Evolutionary conservation across 495 filamentous ascomycete genomes (phyloP), one percentile per base, ranked within the genome.

Genomic region (Aspergillus biplanus): DNA sequence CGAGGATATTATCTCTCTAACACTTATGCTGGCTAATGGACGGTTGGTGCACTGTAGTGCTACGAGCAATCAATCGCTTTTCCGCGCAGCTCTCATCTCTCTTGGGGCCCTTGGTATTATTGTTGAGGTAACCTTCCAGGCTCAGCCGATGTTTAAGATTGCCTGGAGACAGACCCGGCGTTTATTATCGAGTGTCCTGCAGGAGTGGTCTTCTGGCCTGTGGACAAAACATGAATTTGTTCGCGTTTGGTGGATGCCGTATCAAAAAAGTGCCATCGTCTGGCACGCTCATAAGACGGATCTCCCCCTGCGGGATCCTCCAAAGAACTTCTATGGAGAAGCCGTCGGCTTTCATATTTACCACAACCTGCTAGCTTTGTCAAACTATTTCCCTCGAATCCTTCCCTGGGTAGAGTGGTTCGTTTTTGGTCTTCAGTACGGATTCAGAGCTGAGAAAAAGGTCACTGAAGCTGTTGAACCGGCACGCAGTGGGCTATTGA

Each of bases 221-320:
- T 99, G 96, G 96, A 91, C 85, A 6, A 83, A 86, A 46, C 83
- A 87, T 67, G 92, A 97, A 73, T 99, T 93, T 69, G 91, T 93
- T 46, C 86, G 95, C 31, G 90, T 97, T 47, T 99, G 95, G 95
- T 99, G 95, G 95, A 85, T 96, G 73, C 95, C 95, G 2, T 97
- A 99, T 78, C 90, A 88, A 75, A 85, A 89, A 55, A 83, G 90
- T 33, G 90, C 90, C 16, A 90, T 97, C 63, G 86, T 95, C 16
- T 99, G 95, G 95, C 85, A 84, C 33, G 95, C 93, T 6, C 87
- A 87, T 53, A 89, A 88, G 64, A 91, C 91, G 0, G 80, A 85
- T 27, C 80, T 81, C n/a, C 80, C 85, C 0, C 65, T 74, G 56
- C 74, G 75, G 18, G 61, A 72, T 15, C 82, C 84, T 4, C 76